These are phyloP conservation scores for Tetraselmis striata DNA, from an alignment of 139 green algal species.

Conservation along the genomic window DNA sequence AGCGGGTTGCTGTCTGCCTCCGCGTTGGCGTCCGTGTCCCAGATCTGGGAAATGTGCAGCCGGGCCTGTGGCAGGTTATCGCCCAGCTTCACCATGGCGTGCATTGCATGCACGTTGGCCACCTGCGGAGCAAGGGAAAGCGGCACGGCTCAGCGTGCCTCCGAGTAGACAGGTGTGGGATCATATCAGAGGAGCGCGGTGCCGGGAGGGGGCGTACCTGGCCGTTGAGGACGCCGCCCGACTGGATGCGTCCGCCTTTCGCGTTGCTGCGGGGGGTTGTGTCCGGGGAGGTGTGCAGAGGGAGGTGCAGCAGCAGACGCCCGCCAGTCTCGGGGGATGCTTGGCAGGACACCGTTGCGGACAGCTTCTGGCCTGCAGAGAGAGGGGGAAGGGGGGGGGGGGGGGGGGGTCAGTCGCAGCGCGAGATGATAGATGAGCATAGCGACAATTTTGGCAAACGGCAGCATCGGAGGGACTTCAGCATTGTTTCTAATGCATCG, in stretches of 20 bases:
- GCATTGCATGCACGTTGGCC: constrained; percentile 27
- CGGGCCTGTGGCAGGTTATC: constrained; percentile 24
- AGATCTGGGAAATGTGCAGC: constrained; percentile 56
- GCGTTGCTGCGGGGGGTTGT: neutral
- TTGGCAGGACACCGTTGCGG: constrained; percentile 23
- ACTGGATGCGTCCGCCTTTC: neutral
- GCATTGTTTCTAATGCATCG: too few species aligned
- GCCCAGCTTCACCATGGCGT: constrained; percentile 36
- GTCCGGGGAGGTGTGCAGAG: constrained; percentile 6
- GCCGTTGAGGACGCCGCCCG: constrained; percentile 23
- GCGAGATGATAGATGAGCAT: too few species aligned
- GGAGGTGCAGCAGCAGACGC: constrained; percentile 29
- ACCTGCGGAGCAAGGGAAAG: too few species aligned
- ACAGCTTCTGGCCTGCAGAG: constrained; percentile 11
- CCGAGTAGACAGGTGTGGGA: too few species aligned
- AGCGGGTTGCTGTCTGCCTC: constrained; percentile 16
- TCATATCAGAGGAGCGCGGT: too few species aligned
- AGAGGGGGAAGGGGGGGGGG: neutral
- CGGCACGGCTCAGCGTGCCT: too few species aligned
- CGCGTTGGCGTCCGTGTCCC: constrained; percentile 11
- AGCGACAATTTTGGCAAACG: too few species aligned
- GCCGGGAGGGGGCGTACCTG: too few species aligned
- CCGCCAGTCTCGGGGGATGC: constrained; percentile 18
- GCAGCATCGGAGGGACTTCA: too few species aligned
- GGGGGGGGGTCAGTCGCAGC: too few species aligned